These are phyloP conservation scores for Exserohilum rostratum DNA, from an alignment of 2,329 filamentous ascomycete genomes.

Conservation along the genomic window DNA sequence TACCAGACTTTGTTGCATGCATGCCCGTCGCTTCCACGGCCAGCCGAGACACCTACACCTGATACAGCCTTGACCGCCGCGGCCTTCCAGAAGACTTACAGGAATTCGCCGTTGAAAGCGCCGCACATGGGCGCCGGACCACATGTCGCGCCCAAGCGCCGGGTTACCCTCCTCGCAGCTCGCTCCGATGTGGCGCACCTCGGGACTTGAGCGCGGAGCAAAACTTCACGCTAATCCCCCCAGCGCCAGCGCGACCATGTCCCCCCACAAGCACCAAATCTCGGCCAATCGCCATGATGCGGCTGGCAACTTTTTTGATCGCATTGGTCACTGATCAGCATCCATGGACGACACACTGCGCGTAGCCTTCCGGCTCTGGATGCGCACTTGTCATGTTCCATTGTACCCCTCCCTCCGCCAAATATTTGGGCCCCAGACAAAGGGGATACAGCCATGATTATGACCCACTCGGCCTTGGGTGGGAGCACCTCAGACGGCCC, in stretches of 20 bases:
- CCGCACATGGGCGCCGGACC: constrained; percentile 18
- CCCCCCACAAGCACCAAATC: background rate
- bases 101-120: constrained; percentile 25
- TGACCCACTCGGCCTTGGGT: constrained; percentile 25
- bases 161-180: constrained; percentile 22
- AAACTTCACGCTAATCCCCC: constrained; percentile 17
- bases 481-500: constrained; percentile 23
- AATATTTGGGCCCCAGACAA: constrained; percentile 19
- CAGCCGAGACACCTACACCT: background rate
- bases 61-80: background rate
- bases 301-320: constrained; percentile 21
- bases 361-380: constrained; percentile 19
- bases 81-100: constrained; percentile 7
- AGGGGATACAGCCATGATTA: constrained; percentile 11
- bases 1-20: background rate
- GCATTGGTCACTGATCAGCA: constrained; percentile 33
- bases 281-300: constrained; percentile 22
- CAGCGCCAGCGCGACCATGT: constrained; percentile 19
- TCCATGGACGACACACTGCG: constrained; percentile 15
- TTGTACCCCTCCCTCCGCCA: constrained; percentile 26
- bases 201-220: constrained; percentile 18
- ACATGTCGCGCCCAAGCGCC: constrained; percentile 16
- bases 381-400: constrained; percentile 21
- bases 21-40: background rate
- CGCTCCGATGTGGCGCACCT: constrained; percentile 18